phyloP scores from a whole-genome alignment of 148 eudicot genomes.

The Rhododendron ovatum region DNA sequence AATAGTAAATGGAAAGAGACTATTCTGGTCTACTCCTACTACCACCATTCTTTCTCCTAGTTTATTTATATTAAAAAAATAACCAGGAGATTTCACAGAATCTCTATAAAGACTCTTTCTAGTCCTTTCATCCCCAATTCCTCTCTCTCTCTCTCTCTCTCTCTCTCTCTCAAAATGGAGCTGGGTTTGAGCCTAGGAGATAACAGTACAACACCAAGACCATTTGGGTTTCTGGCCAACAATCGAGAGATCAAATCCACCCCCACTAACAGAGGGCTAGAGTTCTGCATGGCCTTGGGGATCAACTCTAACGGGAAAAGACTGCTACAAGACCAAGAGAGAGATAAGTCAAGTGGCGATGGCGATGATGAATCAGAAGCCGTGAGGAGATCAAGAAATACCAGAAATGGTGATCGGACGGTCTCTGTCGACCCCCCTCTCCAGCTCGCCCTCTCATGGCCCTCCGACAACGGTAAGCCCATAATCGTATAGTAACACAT shows the following conservation, averaged over 20 bases:
- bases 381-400: not conserved
- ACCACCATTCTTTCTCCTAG: not conserved
- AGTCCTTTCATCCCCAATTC: constrained; percentile 10
- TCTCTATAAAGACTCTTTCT: constrained; percentile 36
- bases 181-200: constrained; percentile 49
- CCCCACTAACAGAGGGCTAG: constrained; percentile 11
- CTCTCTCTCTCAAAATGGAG: constrained; percentile 27
- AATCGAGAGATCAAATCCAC: not conserved
- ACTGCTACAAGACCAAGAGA: not conserved
- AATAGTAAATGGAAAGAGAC: not conserved
- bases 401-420: constrained; percentile 12
- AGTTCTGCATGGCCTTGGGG: constrained; percentile 42
- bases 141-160: not conserved
- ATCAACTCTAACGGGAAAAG: constrained; percentile 8
- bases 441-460: constrained; percentile 35
- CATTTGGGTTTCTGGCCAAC: constrained; percentile 17
- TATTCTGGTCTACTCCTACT: not conserved
- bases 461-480: constrained; percentile 37
- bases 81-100: constrained; percentile 15
- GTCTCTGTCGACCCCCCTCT: constrained; percentile 15
- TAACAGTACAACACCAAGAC: constrained; percentile 1
- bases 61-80: not conserved
- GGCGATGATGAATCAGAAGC: constrained; percentile 9
- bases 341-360: not conserved
- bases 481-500: no score